Conservation (phyloP, 208 protist genomes). For the Leishmania gerbilli region DNA sequence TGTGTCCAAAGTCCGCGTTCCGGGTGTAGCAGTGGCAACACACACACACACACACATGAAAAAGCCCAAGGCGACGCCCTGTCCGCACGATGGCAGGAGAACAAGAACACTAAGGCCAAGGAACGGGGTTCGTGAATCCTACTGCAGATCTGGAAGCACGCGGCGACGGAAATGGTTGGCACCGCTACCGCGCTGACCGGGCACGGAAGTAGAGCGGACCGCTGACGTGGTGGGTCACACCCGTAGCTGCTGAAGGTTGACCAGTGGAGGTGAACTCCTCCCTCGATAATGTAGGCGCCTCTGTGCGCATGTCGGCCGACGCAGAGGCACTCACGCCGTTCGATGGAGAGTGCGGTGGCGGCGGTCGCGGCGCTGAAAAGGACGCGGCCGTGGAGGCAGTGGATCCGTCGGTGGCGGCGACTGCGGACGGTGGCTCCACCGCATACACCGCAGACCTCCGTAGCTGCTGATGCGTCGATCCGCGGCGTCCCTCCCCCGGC, state of each 20-base stretch:
- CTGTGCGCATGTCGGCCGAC: background rate
- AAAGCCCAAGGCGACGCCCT: background rate
- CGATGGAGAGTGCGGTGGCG: background rate
- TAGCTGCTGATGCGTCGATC: background rate
- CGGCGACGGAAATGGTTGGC: too few relatives aligned
- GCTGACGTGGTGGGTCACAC: background rate
- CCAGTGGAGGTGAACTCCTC: background rate
- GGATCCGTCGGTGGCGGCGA: background rate
- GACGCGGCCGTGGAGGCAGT: background rate
- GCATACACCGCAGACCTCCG: background rate
- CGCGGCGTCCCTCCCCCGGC: background rate
- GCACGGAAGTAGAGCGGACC: constrained; percentile 2
- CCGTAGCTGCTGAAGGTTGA: background rate
- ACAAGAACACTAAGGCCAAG: background rate
- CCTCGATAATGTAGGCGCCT: background rate
- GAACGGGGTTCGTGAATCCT: background rate
- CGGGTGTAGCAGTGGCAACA: background rate
- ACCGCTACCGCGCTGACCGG: constrained; percentile 1
- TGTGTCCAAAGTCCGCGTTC: background rate
- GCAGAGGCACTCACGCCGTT: background rate
- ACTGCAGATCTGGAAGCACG: background rate
- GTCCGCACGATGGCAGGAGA: background rate
- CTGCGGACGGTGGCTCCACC: background rate
- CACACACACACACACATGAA: background rate
- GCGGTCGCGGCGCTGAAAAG: background rate